phyloP scores from a whole-genome alignment of 805 yeast species.

The Kluyveromyces lactis region DNA sequence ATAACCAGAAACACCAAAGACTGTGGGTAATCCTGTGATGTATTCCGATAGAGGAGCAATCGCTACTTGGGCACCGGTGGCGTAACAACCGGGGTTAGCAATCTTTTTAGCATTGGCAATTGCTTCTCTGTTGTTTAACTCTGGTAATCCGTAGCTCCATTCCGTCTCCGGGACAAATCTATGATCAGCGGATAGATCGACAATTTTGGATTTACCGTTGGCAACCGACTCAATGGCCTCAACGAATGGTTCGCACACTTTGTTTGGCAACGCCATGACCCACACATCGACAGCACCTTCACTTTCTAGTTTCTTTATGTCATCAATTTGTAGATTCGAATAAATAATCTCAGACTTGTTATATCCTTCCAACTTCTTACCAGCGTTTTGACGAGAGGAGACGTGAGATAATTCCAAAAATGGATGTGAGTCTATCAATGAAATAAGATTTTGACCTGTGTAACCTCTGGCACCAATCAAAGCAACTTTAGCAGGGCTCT shows the following conservation, averaged over 20 bases:
- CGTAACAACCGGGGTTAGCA: slow-evolving; percentile 97
- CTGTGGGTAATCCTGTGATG: slow-evolving; percentile 64
- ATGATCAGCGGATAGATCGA: slow-evolving; percentile 93
- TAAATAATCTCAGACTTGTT: slow-evolving; percentile 71
- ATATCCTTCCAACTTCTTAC: slow-evolving; percentile 82
- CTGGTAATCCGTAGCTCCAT: slow-evolving; percentile 96
- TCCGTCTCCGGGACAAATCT: slow-evolving; percentile 82
- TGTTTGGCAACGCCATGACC: slow-evolving; percentile 99
- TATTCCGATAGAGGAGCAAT: slow-evolving; percentile 76
- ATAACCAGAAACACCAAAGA: slow-evolving; percentile 96
- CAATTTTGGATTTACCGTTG: slow-evolving; percentile 66
- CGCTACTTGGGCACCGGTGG: slow-evolving; percentile 95
- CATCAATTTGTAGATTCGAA: slow-evolving; percentile 82
- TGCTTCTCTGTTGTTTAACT: slow-evolving; percentile 58
- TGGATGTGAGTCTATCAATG: slow-evolving; percentile 81
- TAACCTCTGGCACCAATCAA: slow-evolving; percentile 97
- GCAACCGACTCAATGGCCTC: slow-evolving; percentile 64
- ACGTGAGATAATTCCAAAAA: slow-evolving; percentile 83
- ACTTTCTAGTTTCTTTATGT: slow-evolving; percentile 69
- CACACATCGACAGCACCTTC: slow-evolving; percentile 81
- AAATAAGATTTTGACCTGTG: slow-evolving; percentile 90
- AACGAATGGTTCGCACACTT: slow-evolving; percentile 86
- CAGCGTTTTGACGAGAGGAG: slow-evolving; percentile 89
- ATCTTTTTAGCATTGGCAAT: slow-evolving; percentile 72
- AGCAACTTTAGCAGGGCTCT: slow-evolving; percentile 65